Base-by-base conservation (phyloP, 169 alveolate species). In the Perkinsus marinus region DNA sequence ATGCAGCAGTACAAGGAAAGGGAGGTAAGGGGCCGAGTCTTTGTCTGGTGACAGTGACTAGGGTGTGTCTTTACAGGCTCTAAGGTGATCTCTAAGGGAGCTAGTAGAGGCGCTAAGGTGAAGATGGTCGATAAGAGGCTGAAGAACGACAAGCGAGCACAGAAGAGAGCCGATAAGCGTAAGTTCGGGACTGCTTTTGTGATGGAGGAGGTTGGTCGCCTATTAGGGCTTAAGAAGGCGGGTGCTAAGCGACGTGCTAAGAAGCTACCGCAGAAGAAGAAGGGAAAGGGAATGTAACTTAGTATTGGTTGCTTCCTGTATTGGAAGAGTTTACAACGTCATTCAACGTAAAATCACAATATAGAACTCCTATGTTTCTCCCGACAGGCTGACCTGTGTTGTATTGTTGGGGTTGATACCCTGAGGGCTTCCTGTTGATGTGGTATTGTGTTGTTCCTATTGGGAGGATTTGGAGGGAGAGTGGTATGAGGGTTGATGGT, bases 71-170 rank as follows among this genome's bases (percentile, higher is more conserved):
- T 26, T 2, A 30, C 22, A 79, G 90, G 46, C 90, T 39, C 92
- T 36, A 41, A 90, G 92, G 92, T 68, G 26, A 43, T 43, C 47
- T 43, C 92, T 34, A 90, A 43, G 39, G 68, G 39, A 30, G 91
- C 79, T 30, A 57, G 79, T 16, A 16, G 34, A 26, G 79, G 46
- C 0, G 93, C 79, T 10, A 39, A 43, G 41, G 92, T 89, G n/a
- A 93, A 90, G 90, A 57, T 90, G 41, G 95, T 93, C 22, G 95
- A 93, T 39, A 90, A 91, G 39, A 39, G 95, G 17, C 90, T 93
- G 46, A 93, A 93, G 93, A 90, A 69, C 0, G 95, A 93, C 90
- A 93, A 92, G 79, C 89, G 95, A 6, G 95, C 92, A 2, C 69
- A 17, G 69, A 90, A 41, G 39, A 90, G 57, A 39, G 91, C 79